These are phyloP conservation scores for Gnomoniopsis smithogilvyi DNA, from an alignment of 2,329 filamentous ascomycete species.

Conservation along the genomic window DNA sequence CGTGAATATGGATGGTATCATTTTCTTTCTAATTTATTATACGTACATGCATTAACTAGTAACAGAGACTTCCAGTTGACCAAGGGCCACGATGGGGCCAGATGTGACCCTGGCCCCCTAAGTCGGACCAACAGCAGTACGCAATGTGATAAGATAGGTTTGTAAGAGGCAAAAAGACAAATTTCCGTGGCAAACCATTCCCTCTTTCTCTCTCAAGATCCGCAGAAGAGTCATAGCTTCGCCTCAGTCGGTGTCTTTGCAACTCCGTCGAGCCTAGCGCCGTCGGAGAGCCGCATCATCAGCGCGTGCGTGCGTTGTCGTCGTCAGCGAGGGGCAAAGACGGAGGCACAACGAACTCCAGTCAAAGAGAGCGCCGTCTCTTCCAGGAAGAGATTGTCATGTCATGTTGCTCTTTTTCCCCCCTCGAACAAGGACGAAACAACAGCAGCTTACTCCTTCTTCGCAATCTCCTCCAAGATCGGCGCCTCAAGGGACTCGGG, in stretches of 20 bases:
- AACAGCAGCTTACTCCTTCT: slow-evolving; percentile 35
- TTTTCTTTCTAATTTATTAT: slow-evolving; percentile 5
- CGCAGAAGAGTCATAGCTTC: slow-evolving; percentile 5
- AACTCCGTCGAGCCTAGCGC: slow-evolving; percentile 8
- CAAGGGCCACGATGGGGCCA: too few relatives aligned
- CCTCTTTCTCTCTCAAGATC: neutral
- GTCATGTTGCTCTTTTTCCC: neutral
- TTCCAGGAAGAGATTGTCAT: neutral
- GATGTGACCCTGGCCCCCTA: too few relatives aligned
- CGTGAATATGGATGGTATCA: slow-evolving; percentile 7
- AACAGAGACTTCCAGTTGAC: neutral
- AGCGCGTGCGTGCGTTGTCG: slow-evolving; percentile 4
- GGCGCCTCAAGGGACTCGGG: slow-evolving; percentile 74
- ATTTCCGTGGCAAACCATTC: neutral
- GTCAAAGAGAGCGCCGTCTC: neutral
- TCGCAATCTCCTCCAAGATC: slow-evolving; percentile 72
- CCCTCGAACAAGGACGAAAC: neutral
- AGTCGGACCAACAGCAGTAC: too few relatives aligned
- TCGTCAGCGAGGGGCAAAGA: neutral
- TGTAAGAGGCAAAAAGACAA: neutral
- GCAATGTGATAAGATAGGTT: too few relatives aligned
- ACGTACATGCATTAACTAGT: neutral
- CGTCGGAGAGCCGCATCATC: slow-evolving; percentile 2
- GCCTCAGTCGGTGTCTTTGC: slow-evolving; percentile 3
- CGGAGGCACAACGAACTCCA: neutral